Base-by-base conservation (phyloP, 2,329 filamentous ascomycete species). In the Ophiostoma novo-ulmi region DNA sequence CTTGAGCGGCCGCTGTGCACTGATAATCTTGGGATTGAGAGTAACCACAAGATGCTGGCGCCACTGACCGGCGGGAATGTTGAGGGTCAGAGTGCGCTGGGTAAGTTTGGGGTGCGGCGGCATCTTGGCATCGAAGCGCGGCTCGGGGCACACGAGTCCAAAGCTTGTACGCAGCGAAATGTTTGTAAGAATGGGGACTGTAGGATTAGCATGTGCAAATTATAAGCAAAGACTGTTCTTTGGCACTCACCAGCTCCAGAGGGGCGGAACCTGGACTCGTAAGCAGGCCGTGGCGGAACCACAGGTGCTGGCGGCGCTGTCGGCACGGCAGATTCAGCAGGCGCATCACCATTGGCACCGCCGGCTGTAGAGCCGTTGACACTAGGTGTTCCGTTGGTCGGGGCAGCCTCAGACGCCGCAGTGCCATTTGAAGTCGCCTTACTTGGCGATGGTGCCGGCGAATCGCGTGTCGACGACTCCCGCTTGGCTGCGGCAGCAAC, bases 41-140 rank as follows among this genome's bases (percentile, higher is more conserved):
- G 85, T 85, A 4, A 91, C 89, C 31, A 87, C 83, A 71, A 97
- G 84, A 72, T 93, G 90, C 22, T 97, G 81, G 71, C 89, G 89
- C 74, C 87, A 88, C 75, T 93, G 88, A 66, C 84, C 85, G 1
- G 85, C 79, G 1, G 91, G 88, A 11, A 95, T 81, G 71, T 88
- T 89, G 70, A 95, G 82, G 6, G 91, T 91, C 61, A 91, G 82
- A 5, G 89, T 92, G 75, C 94, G 90, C 71, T 92, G 88, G 38
- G 88, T 85, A 75, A 90, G 84, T 22, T 84, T 86, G 7, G 87
- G 81, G 69, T 89, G 88, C 3, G 93, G 89, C 1, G 85, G 83
- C 41, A 97, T 81, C 48, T 87, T 85, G 70, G 91, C 81, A 44
- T 85, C 81, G 77, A 90, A 88, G 36, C 87, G 87, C 36, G 85